A percentile compares a stretch with the other conserved stretches of the same genome.
Evolutionary conservation across 2,329 filamentous ascomycete genomes (phyloP).

Genomic region (Aureobasidium sp.): DNA sequence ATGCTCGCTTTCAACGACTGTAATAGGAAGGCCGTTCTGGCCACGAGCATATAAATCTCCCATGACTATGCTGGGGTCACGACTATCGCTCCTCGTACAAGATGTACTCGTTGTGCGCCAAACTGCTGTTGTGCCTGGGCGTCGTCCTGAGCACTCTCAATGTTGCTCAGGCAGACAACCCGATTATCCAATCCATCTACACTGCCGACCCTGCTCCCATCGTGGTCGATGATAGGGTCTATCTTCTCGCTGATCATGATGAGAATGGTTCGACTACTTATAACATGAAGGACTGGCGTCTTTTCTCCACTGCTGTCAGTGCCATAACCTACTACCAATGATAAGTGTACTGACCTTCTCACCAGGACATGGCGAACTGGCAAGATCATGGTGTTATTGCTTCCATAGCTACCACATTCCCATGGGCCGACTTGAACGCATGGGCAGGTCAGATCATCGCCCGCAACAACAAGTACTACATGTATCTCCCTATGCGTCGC

Average conservation of each 20-base stretch:
- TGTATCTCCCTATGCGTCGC: slow-evolving; percentile 9
- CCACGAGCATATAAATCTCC: neutral
- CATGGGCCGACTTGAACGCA: neutral
- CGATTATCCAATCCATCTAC: slow-evolving; percentile 3
- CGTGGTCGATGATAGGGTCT: slow-evolving; percentile 10
- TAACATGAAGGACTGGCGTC: slow-evolving; percentile 16
- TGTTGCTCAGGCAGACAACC: neutral
- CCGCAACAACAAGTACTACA: slow-evolving; percentile 14
- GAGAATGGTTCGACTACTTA: slow-evolving; percentile 13
- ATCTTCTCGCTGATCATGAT: slow-evolving; percentile 13
- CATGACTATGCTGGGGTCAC: neutral
- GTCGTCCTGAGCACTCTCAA: neutral
- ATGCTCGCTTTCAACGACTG: neutral
- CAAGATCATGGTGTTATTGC: neutral
- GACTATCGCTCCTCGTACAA: neutral
- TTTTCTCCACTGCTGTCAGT: slow-evolving; percentile 1
- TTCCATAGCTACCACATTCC: neutral
- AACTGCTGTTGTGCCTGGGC: neutral
- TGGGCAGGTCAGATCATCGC: slow-evolving; percentile 14
- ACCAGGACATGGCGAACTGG: neutral
- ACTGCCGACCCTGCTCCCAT: slow-evolving; percentile 14
- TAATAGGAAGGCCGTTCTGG: neutral
- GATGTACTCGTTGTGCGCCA: neutral
- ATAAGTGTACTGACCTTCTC: neutral
- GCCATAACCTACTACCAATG: neutral